Base-by-base conservation (phyloP, 148 eudicot genomes). In the Vaccinium vitisidaea region DNA sequence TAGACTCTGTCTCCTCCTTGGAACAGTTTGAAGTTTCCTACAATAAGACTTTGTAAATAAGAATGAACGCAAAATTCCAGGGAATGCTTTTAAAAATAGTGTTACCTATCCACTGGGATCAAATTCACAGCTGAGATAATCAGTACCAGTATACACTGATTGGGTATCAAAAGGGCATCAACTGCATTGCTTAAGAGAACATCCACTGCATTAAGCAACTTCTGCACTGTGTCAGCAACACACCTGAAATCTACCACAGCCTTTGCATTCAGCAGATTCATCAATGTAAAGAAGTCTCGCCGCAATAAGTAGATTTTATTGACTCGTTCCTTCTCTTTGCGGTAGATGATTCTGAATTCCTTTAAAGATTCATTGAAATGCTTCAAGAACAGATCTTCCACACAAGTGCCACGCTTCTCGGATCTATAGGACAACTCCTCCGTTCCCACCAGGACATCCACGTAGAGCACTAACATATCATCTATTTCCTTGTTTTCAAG, bases 361-460 rank as follows among this genome's bases (percentile, higher is more conserved):
- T 21, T 77, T 48, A 77, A 77, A 77, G 80, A 77, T 77, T 77
- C 55, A 23, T 21, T 77, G 56, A 48, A 77, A 14, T 77, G 56
- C 56, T 21, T 77, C 55, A 77, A 48, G 52, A 48, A 46, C 56
- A 48, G 8, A 4, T 46, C 15, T 46, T 77, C 80, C 56, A n/a
- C 53, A 0, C 21, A 49, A 77, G 15, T 8, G 7, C 55, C 55
- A 49, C 30, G 30, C 54, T 77, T 49, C 80, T 77, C 80, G 8
- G 52, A 77, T 77, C 80, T 77, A n/a, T 48, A 77, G 52, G 80
- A 77, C 56, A 77, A 49, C 32, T 23, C 55, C 8, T 49, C 4
- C n/a, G 27, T 48, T 77, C 80, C 80, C 56, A 49, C 27, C 56
- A 77, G 80, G 53, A 15, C 80, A 77, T 77, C 80, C 19, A 77